These are phyloP conservation scores for Oryza glaberrima DNA, from an alignment of 176 grass and related monocot genomes.

Conservation along the genomic window DNA sequence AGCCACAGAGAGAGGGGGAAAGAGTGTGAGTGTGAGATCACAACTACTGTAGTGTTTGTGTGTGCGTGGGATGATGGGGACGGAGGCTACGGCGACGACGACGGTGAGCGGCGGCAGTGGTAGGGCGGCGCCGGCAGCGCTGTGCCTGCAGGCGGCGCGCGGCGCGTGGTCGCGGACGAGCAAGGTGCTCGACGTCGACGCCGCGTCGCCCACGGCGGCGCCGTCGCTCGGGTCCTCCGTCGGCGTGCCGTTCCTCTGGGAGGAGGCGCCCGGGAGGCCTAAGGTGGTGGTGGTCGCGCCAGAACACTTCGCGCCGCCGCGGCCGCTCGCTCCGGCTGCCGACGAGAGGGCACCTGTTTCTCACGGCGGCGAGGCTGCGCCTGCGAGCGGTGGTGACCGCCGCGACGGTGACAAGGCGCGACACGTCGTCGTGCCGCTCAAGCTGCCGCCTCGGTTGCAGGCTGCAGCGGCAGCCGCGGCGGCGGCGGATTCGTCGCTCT, in stretches of 20 bases:
- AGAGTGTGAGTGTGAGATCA: no score
- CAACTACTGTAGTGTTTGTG: no score
- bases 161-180: background rate
- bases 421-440: slow-evolving; percentile 21
- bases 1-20: no score
- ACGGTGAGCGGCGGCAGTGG: background rate
- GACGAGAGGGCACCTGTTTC: background rate
- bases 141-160: background rate
- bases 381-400: no score
- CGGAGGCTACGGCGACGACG: background rate
- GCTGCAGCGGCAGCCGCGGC: background rate
- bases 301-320: background rate
- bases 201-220: slow-evolving; percentile 30
- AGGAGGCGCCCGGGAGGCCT: slow-evolving; percentile 75
- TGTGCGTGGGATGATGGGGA: background rate
- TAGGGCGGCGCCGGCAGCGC: background rate
- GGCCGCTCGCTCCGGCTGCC: background rate
- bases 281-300: background rate
- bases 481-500: background rate
- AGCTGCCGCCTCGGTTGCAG: slow-evolving; percentile 70
- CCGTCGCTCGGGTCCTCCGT: slow-evolving; percentile 42
- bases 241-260: slow-evolving; percentile 75
- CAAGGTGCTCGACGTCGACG: slow-evolving; percentile 9
- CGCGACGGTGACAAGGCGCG: background rate
- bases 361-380: no score